phyloP scores from a whole-genome alignment of 495 filamentous ascomycete genomes.

The Aspergillus sparsus region DNA sequence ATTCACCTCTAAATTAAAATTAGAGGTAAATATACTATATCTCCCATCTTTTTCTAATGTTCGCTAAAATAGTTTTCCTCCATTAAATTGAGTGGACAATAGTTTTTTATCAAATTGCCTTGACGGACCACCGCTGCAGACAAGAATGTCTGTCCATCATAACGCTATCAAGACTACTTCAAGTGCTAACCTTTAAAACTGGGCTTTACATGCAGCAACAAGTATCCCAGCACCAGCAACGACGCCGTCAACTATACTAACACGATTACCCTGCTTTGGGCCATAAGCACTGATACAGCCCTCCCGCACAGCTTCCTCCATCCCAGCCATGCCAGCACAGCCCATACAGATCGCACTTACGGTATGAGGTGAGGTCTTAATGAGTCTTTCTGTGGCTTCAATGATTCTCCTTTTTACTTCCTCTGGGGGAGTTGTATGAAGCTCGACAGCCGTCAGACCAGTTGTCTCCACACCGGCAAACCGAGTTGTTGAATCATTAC shows the following conservation, averaged over 20 bases:
- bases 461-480: conserved; percentile 86
- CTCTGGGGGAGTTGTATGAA: conserved; percentile 69
- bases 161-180: neutral
- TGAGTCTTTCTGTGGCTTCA: conserved; percentile 65
- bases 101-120: no score
- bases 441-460: conserved; percentile 75
- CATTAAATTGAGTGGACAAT: no score
- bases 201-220: conserved; percentile 47
- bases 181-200: conserved; percentile 31
- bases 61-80: no score
- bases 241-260: conserved; percentile 84
- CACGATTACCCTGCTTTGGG: conserved; percentile 53
- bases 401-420: conserved; percentile 66
- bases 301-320: conserved; percentile 75
- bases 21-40: no score
- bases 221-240: conserved; percentile 72
- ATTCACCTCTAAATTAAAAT: no score
- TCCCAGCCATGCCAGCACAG: conserved; percentile 91
- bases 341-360: conserved; percentile 62
- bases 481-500: conserved; percentile 30
- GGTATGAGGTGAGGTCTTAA: conserved; percentile 47
- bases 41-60: no score
- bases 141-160: no score
- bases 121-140: no score
- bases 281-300: conserved; percentile 67